Evolutionary conservation across 306 rosid species (phyloP).

Genomic region (Datisca glomerata): DNA sequence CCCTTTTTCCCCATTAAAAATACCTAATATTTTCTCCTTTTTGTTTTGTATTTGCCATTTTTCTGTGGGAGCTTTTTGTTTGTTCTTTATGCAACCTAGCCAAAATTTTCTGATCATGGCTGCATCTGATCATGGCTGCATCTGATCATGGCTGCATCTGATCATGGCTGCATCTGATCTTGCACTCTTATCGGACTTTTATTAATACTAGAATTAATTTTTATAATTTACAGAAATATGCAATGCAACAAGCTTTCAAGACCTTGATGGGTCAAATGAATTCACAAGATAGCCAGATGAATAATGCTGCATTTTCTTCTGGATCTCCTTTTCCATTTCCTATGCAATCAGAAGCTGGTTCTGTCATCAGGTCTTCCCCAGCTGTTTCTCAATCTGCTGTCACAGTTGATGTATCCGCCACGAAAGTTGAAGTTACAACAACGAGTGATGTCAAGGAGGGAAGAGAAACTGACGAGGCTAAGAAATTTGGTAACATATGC

Average conservation of each 20-base stretch:
- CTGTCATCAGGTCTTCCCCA: constrained; percentile 33
- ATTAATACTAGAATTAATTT: not conserved
- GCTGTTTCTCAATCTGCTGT: constrained; percentile 37
- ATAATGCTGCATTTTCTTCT: constrained; percentile 44
- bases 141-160: too few species aligned
- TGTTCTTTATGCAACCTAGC: too few species aligned
- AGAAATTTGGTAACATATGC: constrained; percentile 46
- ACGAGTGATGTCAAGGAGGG: constrained; percentile 29
- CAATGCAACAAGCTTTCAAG: constrained; percentile 99
- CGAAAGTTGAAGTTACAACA: constrained; percentile 42
- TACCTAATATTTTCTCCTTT: too few species aligned
- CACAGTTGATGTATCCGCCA: constrained; percentile 65
- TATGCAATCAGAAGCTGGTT: constrained; percentile 33
- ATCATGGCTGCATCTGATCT: too few species aligned
- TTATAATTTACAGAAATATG: constrained; percentile 62
- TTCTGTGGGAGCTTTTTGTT: too few species aligned
- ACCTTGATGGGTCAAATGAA: constrained; percentile 87
- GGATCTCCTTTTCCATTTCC: constrained; percentile 85
- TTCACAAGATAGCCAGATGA: constrained; percentile 53
- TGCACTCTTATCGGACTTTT: too few species aligned
- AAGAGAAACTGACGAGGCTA: constrained; percentile 30
- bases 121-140: too few species aligned
- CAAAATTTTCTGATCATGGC: too few species aligned
- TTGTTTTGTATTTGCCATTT: too few species aligned
- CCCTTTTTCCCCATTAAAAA: too few species aligned